Conservation (phyloP, 805 yeast genomes). For the Cyberlindnera americana region DNA sequence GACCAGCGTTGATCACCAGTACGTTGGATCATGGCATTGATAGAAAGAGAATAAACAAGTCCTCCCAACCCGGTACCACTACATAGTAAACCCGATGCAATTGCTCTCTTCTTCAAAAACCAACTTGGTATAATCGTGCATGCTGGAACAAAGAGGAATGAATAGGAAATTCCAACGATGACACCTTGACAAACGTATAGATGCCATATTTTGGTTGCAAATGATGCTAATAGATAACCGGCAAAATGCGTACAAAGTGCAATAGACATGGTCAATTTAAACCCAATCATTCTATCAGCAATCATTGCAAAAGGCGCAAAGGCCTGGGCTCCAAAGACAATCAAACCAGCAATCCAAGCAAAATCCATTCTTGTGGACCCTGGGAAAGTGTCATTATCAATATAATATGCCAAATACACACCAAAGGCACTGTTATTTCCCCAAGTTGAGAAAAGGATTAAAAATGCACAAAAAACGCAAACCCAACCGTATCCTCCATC, state of each 20-base stretch:
- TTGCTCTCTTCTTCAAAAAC: slow-evolving; percentile 60
- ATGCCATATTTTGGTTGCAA: slow-evolving; percentile 58
- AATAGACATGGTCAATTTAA: slow-evolving; percentile 41
- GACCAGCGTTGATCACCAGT: slow-evolving; percentile 47
- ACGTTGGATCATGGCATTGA: slow-evolving; percentile 39
- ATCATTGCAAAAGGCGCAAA: slow-evolving; percentile 55
- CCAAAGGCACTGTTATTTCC: slow-evolving; percentile 62
- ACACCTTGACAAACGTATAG: slow-evolving; percentile 67
- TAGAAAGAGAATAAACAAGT: slow-evolving; percentile 39
- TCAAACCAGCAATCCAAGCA: slow-evolving; percentile 66
- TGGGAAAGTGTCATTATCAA: slow-evolving; percentile 45
- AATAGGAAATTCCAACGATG: slow-evolving; percentile 48
- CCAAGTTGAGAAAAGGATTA: slow-evolving; percentile 63
- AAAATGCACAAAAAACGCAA: slow-evolving; percentile 44
- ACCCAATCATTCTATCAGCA: slow-evolving; percentile 46
- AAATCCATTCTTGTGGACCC: slow-evolving; percentile 58
- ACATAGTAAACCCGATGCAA: slow-evolving; percentile 45
- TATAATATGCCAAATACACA: slow-evolving; percentile 54
- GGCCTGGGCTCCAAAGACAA: slow-evolving; percentile 52
- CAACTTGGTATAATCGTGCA: slow-evolving; percentile 63
- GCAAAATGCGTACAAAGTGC: slow-evolving; percentile 52
- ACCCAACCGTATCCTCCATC: slow-evolving; percentile 76
- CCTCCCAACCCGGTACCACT: slow-evolving; percentile 56
- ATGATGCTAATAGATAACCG: slow-evolving; percentile 59
- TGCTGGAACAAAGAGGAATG: slow-evolving; percentile 56